Conservation (phyloP, 768 basidiomycete genomes). For the Mycena venus region DNA sequence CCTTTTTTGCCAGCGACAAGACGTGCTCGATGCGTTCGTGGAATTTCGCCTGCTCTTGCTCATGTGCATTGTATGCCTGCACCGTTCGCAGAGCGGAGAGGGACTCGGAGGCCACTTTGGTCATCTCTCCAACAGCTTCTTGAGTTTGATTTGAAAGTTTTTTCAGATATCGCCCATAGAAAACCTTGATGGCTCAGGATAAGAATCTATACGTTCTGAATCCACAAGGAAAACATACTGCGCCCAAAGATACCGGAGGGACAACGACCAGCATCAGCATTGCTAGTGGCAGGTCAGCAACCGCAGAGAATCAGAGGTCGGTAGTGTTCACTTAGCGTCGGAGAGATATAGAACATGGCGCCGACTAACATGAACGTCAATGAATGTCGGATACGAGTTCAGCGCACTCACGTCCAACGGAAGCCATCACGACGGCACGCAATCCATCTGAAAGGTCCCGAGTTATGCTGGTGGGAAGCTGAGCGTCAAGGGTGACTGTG, state of each 20-base stretch:
- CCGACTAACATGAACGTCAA: slow-evolving; percentile 66
- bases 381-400: not conserved
- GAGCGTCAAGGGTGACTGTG: slow-evolving; percentile 8
- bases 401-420: slow-evolving; percentile 85
- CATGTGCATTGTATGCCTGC: slow-evolving; percentile 90
- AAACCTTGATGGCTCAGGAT: slow-evolving; percentile 67
- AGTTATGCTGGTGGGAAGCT: slow-evolving; percentile 64
- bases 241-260: slow-evolving; percentile 87
- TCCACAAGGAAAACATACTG: slow-evolving; percentile 60
- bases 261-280: slow-evolving; percentile 94
- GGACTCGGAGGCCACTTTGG: slow-evolving; percentile 93
- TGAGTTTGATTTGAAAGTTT: slow-evolving; percentile 93
- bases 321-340: slow-evolving; percentile 67
- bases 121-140: slow-evolving; percentile 96
- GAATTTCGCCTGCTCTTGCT: slow-evolving; percentile 85
- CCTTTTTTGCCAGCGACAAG: slow-evolving; percentile 82
- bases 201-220: not conserved
- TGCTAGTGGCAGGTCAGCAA: slow-evolving; percentile 44
- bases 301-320: not conserved
- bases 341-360: slow-evolving; percentile 95
- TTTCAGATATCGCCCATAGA: slow-evolving; percentile 96
- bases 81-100: slow-evolving; percentile 90
- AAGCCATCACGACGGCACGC: slow-evolving; percentile 91
- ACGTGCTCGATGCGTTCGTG: slow-evolving; percentile 74
- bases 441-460: slow-evolving; percentile 86